Base-by-base conservation (phyloP, 306 rosid genomes). In the Quillaja saponaria region DNA sequence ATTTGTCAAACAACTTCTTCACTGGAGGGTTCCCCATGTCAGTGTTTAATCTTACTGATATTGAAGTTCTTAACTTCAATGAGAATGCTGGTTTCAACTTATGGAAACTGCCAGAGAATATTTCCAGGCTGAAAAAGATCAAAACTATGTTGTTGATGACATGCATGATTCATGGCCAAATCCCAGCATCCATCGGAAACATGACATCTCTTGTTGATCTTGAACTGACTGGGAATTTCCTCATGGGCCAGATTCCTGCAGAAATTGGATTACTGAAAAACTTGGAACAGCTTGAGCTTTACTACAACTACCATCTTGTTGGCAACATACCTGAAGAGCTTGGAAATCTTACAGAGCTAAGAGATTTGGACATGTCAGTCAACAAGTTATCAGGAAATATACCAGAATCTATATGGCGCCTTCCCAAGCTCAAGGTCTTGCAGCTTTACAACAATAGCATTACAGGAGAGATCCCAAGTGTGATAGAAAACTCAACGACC, bases 361-460 rank as follows among this genome's bases (percentile, higher is more conserved):
- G 3, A 8, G 99, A 94, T 55, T 55, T 94, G 55, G 99, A 94
- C 61, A 83, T 89, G 82, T 94, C 99, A 6, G 99, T 94, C 68
- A 94, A 94, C 63, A 78, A 53, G 58, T 68, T 94, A 50, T 66
- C 78, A 0, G 99, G 99, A 3, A 74, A 57, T 2, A 77, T 94
- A 38, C 96, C 97, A 0, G 94, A 74, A 3, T 76, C 96, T 1
- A 50, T 94, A 1, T 94, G 85, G 51, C 73, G 78, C 5, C 88
- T 94, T 66, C 96, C 99, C 8, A 83, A 80, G 57, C 97, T 94
- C 19, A 52, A 81, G 55, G 95, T 80, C 5, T 64, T 94, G 50
- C 99, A 94, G 71, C 72, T 94, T 64, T 94, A 94, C 87, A 94
- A 94, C 75, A 94, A 94, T 63, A 85, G 84, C 47, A 87, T 94